Percentiles rank a stretch among this genome's conserved stretches.
These are phyloP conservation scores for Heritiera littoralis DNA, from an alignment of 345 rosid genomes.

Conservation along the genomic window DNA sequence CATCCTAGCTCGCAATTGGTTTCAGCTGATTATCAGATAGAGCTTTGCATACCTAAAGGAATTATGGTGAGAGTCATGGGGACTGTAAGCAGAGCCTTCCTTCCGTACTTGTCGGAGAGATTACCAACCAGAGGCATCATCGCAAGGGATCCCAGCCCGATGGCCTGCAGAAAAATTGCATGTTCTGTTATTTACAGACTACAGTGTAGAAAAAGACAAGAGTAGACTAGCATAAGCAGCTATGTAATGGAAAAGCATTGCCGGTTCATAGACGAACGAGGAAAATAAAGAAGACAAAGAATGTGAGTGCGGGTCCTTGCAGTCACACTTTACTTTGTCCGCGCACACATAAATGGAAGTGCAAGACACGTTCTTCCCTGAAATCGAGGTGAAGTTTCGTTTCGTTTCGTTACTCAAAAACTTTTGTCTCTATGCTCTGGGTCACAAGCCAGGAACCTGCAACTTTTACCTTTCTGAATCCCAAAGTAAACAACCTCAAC, in stretches of 20 bases:
- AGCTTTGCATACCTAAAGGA: slow-evolving; percentile 53
- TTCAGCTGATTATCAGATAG: no score
- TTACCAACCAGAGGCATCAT: slow-evolving; percentile 84
- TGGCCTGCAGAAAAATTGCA: slow-evolving; percentile 47
- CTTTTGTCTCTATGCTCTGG: neutral
- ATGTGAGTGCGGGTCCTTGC: slow-evolving; percentile 1
- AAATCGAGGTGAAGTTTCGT: slow-evolving; percentile 19
- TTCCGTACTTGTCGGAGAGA: slow-evolving; percentile 81
- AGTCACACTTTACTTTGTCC: neutral
- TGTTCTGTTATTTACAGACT: neutral
- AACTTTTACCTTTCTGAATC: neutral
- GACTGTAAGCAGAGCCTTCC: slow-evolving; percentile 70
- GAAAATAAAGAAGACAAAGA: neutral
- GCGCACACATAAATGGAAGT: neutral
- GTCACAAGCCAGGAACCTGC: neutral
- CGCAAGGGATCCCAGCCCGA: slow-evolving; percentile 72
- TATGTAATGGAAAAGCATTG: neutral
- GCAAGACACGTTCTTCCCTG: neutral
- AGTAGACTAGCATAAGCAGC: no score
- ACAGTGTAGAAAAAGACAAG: neutral
- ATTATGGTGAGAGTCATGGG: slow-evolving; percentile 62
- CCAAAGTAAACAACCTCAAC: neutral
- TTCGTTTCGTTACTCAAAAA: neutral
- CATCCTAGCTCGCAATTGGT: no score
- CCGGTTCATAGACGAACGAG: neutral